phyloP scores from a whole-genome alignment of 805 yeast genomes.

The Barnettozyma populi region DNA sequence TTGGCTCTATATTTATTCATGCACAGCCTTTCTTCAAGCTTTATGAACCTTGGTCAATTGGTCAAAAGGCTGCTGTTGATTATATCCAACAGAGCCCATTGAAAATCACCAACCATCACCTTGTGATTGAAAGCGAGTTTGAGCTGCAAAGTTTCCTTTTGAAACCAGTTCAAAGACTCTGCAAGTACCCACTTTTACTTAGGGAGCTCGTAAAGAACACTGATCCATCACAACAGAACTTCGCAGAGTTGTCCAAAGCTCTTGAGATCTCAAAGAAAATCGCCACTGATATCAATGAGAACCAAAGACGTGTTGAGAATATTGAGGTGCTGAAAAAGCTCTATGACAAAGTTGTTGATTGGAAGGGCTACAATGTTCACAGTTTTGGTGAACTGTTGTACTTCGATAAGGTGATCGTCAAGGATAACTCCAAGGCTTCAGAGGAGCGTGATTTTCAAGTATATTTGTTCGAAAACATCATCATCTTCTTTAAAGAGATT shows the following conservation, averaged over 20 bases:
- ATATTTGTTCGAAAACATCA: slow-evolving; percentile 73
- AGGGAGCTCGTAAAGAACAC: slow-evolving; percentile 68
- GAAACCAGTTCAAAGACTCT: slow-evolving; percentile 94
- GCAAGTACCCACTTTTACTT: slow-evolving; percentile 85
- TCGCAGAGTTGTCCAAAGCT: slow-evolving; percentile 68
- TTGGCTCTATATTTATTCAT: slow-evolving; percentile 84
- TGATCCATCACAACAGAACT: slow-evolving; percentile 44
- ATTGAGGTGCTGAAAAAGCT: slow-evolving; percentile 63
- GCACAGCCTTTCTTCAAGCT: slow-evolving; percentile 81
- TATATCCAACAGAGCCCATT: slow-evolving; percentile 57
- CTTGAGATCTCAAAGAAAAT: slow-evolving; percentile 72
- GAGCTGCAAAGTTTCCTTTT: slow-evolving; percentile 86
- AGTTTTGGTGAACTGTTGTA: slow-evolving; percentile 82
- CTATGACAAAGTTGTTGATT: slow-evolving; percentile 71
- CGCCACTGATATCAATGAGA: slow-evolving; percentile 85
- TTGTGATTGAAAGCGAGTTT: slow-evolving; percentile 72
- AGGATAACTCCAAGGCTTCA: slow-evolving; percentile 46
- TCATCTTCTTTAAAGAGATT: slow-evolving; percentile 60
- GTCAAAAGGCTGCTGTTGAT: slow-evolving; percentile 83
- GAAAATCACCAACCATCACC: slow-evolving; percentile 44
- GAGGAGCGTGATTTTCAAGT: slow-evolving; percentile 85
- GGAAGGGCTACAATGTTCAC: slow-evolving; percentile 82
- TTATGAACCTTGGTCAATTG: slow-evolving; percentile 92
- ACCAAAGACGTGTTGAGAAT: slow-evolving; percentile 89
- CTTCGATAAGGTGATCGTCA: slow-evolving; percentile 65